Evolutionary conservation across 306 rosid genomes (phyloP).

Genomic region (Abrus pulchellus): DNA sequence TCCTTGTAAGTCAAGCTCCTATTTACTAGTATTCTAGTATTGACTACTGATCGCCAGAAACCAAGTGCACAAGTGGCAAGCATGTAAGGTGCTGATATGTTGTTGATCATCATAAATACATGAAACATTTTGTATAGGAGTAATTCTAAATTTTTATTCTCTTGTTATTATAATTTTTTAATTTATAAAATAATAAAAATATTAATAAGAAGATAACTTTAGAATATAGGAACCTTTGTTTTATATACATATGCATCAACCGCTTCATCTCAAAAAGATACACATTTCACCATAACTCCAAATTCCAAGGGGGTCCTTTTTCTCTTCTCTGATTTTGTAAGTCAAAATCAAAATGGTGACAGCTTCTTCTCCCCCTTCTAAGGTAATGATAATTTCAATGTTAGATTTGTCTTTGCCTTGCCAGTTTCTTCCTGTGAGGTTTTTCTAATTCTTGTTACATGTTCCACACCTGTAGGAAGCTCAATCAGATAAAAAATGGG

Average conservation of each 20-base stretch:
- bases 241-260: constrained; percentile 31
- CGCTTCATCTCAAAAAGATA: constrained; percentile 51
- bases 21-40: not conserved
- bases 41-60: not conserved
- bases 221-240: too few relatives aligned
- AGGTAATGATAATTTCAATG: constrained; percentile 47
- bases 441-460: not conserved
- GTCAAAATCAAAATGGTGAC: constrained; percentile 60
- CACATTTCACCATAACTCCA: constrained; percentile 39
- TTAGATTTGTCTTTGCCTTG: not conserved
- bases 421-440: not conserved
- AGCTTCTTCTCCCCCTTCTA: constrained; percentile 69
- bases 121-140: not conserved
- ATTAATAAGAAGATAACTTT: too few relatives aligned
- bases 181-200: too few relatives aligned
- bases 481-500: constrained; percentile 63
- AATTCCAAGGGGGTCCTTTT: constrained; percentile 37
- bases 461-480: constrained; percentile 57
- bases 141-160: too few relatives aligned
- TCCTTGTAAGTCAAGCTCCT: not conserved
- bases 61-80: constrained; percentile 41
- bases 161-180: too few relatives aligned
- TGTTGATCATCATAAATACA: constrained; percentile 41
- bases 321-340: constrained; percentile 27
- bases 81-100: constrained; percentile 17